A percentile compares a stretch with the other conserved stretches of the same genome.
phyloP scores from a whole-genome alignment of 1,139 yeast genomes.

The Pichia sp. region DNA sequence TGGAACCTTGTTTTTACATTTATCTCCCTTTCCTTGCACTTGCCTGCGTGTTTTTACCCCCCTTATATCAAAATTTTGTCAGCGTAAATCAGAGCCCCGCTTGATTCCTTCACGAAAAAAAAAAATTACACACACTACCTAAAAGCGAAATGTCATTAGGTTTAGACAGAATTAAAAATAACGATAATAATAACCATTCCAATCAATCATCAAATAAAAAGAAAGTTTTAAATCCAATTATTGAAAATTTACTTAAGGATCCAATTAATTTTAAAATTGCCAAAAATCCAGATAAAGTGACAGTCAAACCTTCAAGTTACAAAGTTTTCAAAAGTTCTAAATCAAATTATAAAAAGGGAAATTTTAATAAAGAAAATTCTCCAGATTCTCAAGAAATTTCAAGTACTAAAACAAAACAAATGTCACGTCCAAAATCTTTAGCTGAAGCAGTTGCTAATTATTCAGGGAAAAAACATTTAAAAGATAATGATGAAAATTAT shows the following conservation, averaged over 20 bases:
- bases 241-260: conserved; percentile 45
- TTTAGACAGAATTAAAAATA: not conserved
- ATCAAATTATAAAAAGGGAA: conserved; percentile 14
- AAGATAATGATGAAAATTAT: conserved; percentile 32
- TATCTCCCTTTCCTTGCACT: too few relatives aligned
- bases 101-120: too few relatives aligned
- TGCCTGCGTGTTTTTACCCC: too few relatives aligned
- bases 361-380: conserved; percentile 8
- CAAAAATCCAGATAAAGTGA: conserved; percentile 35
- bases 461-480: conserved; percentile 46
- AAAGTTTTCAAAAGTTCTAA: conserved; percentile 38
- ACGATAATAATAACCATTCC: not conserved
- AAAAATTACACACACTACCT: too few relatives aligned
- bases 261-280: conserved; percentile 47
- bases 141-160: conserved; percentile 29
- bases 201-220: conserved; percentile 5
- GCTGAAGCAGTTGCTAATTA: conserved; percentile 60
- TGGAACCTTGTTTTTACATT: too few relatives aligned
- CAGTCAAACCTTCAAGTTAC: conserved; percentile 36
- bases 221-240: conserved; percentile 21
- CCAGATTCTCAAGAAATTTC: not conserved
- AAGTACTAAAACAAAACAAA: conserved; percentile 4
- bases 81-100: too few relatives aligned
- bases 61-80: too few relatives aligned
- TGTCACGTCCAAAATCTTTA: conserved; percentile 43